Conservation (phyloP, 306 rosid species). For the Quercus engelmannii region DNA sequence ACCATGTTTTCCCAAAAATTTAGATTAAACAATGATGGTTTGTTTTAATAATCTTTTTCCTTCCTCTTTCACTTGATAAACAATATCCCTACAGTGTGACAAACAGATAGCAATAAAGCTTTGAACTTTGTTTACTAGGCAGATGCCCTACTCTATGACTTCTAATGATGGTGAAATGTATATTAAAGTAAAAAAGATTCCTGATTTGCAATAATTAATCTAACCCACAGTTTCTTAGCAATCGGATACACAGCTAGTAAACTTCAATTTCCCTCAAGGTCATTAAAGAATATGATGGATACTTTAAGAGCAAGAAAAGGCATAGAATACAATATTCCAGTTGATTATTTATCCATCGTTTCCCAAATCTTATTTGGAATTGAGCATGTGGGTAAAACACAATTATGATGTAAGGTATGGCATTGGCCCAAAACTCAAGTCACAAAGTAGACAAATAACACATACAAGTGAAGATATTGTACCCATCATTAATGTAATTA, state of each 20-base stretch:
- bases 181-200: conserved; percentile 18
- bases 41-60: not conserved
- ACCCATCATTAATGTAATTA: not conserved
- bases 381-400: conserved; percentile 28
- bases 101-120: conserved; percentile 12
- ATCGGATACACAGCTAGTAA: not conserved
- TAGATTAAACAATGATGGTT: not conserved
- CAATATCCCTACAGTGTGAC: conserved; percentile 10
- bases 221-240: conserved; percentile 27
- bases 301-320: conserved; percentile 49
- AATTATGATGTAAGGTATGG: conserved; percentile 31
- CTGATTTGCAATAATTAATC: conserved; percentile 21
- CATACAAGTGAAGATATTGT: not conserved
- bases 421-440: conserved; percentile 10
- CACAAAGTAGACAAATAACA: not conserved
- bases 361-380: conserved; percentile 14
- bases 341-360: conserved; percentile 12
- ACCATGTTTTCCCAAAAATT: not conserved
- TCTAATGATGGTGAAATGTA: conserved; percentile 36
- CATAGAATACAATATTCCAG: conserved; percentile 10
- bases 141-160: conserved; percentile 29
- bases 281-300: conserved; percentile 38
- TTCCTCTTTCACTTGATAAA: conserved; percentile 13
- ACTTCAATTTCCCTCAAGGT: conserved; percentile 1
- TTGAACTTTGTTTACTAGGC: conserved; percentile 3